phyloP scores from a whole-genome alignment of 148 eudicot species.

The Pharnaceum exiguum region DNA sequence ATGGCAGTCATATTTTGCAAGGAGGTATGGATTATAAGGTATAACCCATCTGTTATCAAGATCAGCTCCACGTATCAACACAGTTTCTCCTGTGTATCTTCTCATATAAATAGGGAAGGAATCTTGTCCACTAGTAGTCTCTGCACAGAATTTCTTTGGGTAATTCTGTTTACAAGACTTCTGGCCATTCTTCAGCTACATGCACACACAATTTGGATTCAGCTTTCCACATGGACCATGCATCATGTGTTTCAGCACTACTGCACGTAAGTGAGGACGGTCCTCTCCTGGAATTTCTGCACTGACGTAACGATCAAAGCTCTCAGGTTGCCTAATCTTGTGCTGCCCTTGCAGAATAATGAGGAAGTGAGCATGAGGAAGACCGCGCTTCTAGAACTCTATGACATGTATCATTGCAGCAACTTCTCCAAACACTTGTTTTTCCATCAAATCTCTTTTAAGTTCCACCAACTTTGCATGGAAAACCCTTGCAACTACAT shows the following conservation, averaged over 20 bases:
- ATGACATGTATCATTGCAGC: not conserved
- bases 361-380: not conserved
- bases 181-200: not conserved
- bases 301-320: not conserved
- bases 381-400: not conserved
- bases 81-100: not conserved
- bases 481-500: not conserved
- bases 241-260: not conserved
- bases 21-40: not conserved
- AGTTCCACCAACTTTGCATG: not conserved
- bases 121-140: not conserved
- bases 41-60: constrained; percentile 11
- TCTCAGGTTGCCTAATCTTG: not conserved
- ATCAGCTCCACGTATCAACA: not conserved
- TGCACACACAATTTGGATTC: not conserved
- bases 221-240: not conserved
- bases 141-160: too few relatives aligned
- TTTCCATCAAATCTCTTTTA: not conserved
- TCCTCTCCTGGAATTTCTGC: not conserved
- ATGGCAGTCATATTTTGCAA: constrained; percentile 2
- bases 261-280: too few relatives aligned
- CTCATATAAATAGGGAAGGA: constrained; percentile 5
- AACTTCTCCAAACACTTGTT: not conserved
- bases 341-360: not conserved
- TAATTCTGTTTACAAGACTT: not conserved